Evolutionary conservation across 371 early-diverging fungal species (phyloP).

Genomic region (Smittium mucronatum): DNA sequence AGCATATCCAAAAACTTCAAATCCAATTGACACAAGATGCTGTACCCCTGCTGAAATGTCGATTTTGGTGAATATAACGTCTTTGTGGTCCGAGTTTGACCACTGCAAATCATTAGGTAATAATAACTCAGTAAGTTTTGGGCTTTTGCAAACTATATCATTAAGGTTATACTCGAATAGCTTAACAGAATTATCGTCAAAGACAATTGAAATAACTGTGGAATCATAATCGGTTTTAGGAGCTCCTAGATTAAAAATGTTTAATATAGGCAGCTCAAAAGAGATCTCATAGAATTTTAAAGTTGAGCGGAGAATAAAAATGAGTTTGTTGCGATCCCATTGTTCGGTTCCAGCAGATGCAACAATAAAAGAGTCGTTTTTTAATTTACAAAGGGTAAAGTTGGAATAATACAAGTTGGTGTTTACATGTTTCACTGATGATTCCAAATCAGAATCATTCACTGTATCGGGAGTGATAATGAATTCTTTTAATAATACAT

Average conservation of each 20-base stretch:
- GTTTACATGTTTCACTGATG: background rate
- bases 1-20: background rate
- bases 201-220: conserved; percentile 1
- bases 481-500: background rate
- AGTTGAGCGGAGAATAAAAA: background rate
- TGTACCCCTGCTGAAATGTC: background rate
- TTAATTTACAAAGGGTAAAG: background rate
- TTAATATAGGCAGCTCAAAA: background rate
- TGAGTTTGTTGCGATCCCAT: conserved; percentile 6
- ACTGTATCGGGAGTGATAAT: background rate
- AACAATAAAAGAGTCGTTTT: background rate
- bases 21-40: background rate
- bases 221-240: background rate
- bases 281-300: background rate
- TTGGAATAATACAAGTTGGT: conserved; percentile 2
- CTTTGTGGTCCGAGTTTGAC: background rate
- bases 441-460: background rate
- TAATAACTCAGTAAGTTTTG: background rate
- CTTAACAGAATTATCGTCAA: background rate
- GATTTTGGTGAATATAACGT: background rate
- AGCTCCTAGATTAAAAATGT: background rate
- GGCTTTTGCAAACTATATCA: background rate
- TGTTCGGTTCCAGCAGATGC: conserved; percentile 6
- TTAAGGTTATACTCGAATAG: background rate
- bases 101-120: background rate